phyloP scores from a whole-genome alignment of 805 yeast species.

The Lachancea sp. region DNA sequence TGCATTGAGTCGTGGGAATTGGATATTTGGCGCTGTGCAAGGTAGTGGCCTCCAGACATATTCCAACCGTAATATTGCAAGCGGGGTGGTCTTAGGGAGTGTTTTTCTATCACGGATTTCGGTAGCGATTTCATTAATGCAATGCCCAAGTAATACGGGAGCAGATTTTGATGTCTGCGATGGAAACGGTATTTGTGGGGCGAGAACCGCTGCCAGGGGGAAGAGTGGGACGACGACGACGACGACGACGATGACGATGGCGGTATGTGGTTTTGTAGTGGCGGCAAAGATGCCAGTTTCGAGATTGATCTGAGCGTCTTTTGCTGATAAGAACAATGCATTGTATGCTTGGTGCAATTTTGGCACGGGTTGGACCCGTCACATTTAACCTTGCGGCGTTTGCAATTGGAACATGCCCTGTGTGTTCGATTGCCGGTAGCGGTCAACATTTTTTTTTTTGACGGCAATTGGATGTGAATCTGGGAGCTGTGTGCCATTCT shows the following conservation, averaged over 20 bases:
- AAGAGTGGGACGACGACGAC: conserved; percentile 1
- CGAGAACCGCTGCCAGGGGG: conserved; percentile 31
- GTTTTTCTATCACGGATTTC: conserved; percentile 27
- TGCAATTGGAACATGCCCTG: conserved; percentile 22
- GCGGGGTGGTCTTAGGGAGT: conserved; percentile 42
- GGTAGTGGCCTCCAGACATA: conserved; percentile 50
- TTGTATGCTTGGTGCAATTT: conserved; percentile 37
- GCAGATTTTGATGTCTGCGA: conserved; percentile 40
- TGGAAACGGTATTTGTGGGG: conserved; percentile 42
- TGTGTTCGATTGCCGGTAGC: conserved; percentile 14
- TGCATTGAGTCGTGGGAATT: conserved; percentile 3
- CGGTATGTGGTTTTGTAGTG: too few species aligned
- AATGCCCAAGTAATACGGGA: conserved; percentile 37
- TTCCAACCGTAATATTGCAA: conserved; percentile 64
- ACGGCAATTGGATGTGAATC: too few species aligned
- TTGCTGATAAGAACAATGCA: conserved; percentile 35
- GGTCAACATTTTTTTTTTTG: neutral
- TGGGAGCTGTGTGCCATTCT: too few species aligned
- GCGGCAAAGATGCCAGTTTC: too few species aligned
- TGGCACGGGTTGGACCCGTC: conserved; percentile 41
- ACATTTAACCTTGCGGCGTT: conserved; percentile 34
- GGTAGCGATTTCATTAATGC: conserved; percentile 31
- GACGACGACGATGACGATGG: too few species aligned
- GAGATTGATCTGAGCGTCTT: neutral
- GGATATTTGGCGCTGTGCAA: conserved; percentile 27